Evolutionary conservation across 345 rosid species (phyloP).

Genomic region (Citrus cavaleriei): DNA sequence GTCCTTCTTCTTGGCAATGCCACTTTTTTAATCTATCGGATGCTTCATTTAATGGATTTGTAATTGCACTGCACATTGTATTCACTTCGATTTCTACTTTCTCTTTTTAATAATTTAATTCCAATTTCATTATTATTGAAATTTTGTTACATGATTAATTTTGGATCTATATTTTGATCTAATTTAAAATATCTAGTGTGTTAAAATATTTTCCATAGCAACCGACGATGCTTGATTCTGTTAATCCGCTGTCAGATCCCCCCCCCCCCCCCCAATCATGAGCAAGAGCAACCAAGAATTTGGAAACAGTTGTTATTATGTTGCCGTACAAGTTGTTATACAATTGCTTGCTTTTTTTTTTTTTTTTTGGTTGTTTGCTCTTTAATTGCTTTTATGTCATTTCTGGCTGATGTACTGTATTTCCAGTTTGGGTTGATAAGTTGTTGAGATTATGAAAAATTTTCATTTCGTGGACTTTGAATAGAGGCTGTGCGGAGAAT

Average conservation of each 20-base stretch:
- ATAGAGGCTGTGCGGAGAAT: conserved; percentile 1
- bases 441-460: neutral
- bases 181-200: neutral
- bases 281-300: neutral
- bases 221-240: neutral
- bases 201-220: neutral
- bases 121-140: neutral
- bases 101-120: neutral
- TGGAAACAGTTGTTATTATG: neutral
- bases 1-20: conserved; percentile 2
- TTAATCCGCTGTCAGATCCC: neutral
- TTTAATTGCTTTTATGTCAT: neutral
- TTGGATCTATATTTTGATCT: neutral
- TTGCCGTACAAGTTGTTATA: neutral
- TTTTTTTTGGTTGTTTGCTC: neutral
- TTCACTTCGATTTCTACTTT: neutral
- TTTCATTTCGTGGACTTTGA: neutral
- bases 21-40: conserved; percentile 5
- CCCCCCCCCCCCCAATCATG: neutral
- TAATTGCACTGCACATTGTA: neutral
- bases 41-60: neutral
- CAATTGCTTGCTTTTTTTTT: neutral
- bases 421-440: neutral
- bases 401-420: neutral
- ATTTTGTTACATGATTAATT: neutral